phyloP scores from a whole-genome alignment of 108 stramenopile genomes.

The Cyclotella distinguenda region DNA sequence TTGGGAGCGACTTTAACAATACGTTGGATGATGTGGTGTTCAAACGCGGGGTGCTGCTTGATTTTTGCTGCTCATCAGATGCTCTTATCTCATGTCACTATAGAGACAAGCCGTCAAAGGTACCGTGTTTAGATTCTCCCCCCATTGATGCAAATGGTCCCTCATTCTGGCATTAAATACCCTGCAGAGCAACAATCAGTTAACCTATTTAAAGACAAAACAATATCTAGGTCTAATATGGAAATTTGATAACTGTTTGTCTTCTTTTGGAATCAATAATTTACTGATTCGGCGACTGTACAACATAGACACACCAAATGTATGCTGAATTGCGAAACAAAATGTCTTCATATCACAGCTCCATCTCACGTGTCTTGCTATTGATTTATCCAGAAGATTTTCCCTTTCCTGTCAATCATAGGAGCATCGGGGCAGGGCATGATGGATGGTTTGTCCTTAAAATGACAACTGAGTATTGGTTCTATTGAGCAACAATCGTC shows the following conservation, averaged over 20 bases:
- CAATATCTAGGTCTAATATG: too few species aligned
- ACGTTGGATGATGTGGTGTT: conserved; percentile 16
- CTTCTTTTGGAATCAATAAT: too few species aligned
- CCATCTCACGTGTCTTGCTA: too few species aligned
- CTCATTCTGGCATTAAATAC: too few species aligned
- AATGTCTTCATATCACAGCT: too few species aligned
- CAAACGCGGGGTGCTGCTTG: conserved; percentile 21
- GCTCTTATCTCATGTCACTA: conserved; percentile 66
- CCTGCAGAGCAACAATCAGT: too few species aligned
- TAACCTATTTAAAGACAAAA: too few species aligned
- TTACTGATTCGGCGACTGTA: too few species aligned
- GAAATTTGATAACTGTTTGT: too few species aligned
- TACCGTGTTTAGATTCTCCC: conserved; percentile 55
- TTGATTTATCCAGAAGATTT: conserved; percentile 32
- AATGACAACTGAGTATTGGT: conserved; percentile 69
- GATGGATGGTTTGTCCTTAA: conserved; percentile 77
- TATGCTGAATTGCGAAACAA: too few species aligned
- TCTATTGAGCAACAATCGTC: conserved; percentile 65
- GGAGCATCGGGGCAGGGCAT: conserved; percentile 64
- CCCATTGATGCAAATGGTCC: conserved; percentile 45
- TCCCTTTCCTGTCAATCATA: conserved; percentile 50
- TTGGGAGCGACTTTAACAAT: conserved; percentile 22
- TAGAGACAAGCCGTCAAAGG: conserved; percentile 68
- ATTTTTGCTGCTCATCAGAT: conserved; percentile 52
- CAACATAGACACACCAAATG: too few species aligned